These are phyloP conservation scores for Hyphopichia wangnamkhiaoensis DNA, from an alignment of 1,139 yeast species.

Conservation along the genomic window DNA sequence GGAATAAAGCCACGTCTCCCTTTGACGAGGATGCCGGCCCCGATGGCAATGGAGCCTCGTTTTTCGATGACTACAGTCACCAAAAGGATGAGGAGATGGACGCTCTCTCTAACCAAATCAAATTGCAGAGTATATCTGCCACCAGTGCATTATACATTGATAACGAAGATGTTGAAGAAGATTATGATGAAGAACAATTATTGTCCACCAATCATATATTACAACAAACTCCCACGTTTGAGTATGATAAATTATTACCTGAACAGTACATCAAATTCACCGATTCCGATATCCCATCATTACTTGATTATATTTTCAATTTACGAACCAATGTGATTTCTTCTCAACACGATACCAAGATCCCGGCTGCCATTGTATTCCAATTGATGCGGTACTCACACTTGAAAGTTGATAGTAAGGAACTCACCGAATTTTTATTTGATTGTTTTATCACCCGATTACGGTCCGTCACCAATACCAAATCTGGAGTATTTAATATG, in stretches of 20 bases:
- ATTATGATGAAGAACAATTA: conserved; percentile 29
- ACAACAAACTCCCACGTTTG: conserved; percentile 38
- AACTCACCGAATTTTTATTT: conserved; percentile 57
- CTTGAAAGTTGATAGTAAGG: conserved; percentile 51
- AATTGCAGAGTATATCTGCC: conserved; percentile 49
- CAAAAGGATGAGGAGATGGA: conserved; percentile 37
- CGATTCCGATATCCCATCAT: conserved; percentile 66
- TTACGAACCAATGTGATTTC: conserved; percentile 30
- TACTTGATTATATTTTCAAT: conserved; percentile 56
- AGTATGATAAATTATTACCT: conserved; percentile 45
- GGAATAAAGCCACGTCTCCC: conserved; percentile 21
- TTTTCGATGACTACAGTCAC: conserved; percentile 18
- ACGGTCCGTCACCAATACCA: conserved; percentile 58
- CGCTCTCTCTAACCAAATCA: conserved; percentile 44
- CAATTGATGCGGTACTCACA: conserved; percentile 69
- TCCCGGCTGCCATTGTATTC: conserved; percentile 68
- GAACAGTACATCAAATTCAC: conserved; percentile 57
- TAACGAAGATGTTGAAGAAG: conserved; percentile 24
- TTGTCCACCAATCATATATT: conserved; percentile 32
- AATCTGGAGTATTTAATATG: conserved; percentile 58
- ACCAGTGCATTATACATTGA: conserved; percentile 21
- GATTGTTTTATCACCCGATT: conserved; percentile 64
- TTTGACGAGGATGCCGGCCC: conserved; percentile 15
- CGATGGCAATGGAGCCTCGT: too few relatives aligned
- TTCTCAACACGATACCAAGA: conserved; percentile 55